These are phyloP conservation scores for Neofusicoccum parvum DNA, from an alignment of 2,329 filamentous ascomycete species.

Conservation along the genomic window DNA sequence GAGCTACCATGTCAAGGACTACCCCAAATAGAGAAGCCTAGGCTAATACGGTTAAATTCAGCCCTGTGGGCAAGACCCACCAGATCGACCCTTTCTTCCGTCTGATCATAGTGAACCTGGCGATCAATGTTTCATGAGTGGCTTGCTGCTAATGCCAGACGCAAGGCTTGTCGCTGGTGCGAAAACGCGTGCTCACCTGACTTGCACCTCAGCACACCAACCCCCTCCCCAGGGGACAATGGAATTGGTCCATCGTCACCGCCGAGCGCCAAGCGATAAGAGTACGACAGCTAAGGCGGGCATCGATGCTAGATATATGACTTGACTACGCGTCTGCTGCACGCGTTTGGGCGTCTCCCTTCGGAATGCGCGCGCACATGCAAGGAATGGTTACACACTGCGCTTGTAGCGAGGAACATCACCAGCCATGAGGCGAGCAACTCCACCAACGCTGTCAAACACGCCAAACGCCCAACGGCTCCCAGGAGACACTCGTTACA, in stretches of 20 bases:
- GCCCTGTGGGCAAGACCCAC: constrained; percentile 7
- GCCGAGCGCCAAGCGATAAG: constrained; percentile 20
- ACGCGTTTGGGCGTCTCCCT: constrained; percentile 17
- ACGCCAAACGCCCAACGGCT: background rate
- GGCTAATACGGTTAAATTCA: constrained; percentile 14
- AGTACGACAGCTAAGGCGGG: constrained; percentile 12
- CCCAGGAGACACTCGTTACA: background rate
- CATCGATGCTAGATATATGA: constrained; percentile 17
- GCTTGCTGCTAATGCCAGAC: background rate
- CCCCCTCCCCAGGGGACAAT: background rate
- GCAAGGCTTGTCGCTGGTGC: constrained; percentile 22
- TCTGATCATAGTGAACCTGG: background rate
- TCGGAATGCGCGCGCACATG: constrained; percentile 26
- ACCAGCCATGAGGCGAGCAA: constrained; percentile 8
- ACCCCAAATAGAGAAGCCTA: constrained; percentile 52
- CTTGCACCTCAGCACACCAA: constrained; percentile 4
- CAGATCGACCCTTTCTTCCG: background rate
- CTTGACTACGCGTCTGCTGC: constrained; percentile 19
- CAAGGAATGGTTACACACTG: constrained; percentile 25
- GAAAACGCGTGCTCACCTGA: constrained; percentile 30
- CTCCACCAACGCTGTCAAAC: background rate
- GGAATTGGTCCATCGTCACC: constrained; percentile 17
- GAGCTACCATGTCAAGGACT: constrained; percentile 90
- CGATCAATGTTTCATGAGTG: constrained; percentile 8
- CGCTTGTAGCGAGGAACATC: constrained; percentile 7